A percentile compares a stretch with the other conserved stretches of the same genome.
phyloP scores from a whole-genome alignment of 768 basidiomycete genomes.

The Lentinula boryana region DNA sequence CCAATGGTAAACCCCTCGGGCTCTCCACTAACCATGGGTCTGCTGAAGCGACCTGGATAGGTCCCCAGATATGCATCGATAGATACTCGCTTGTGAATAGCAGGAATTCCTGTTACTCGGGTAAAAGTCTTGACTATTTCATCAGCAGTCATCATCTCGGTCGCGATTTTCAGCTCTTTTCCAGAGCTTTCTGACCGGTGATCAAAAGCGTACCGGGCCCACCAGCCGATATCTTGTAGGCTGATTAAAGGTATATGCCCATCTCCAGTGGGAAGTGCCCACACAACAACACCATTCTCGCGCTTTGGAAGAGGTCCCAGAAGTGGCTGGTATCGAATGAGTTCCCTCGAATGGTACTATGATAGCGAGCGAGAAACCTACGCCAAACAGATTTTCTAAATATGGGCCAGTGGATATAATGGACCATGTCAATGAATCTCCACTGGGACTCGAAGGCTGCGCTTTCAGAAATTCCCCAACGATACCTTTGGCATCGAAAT shows the following conservation, averaged over 20 bases:
- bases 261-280: constrained; percentile 28
- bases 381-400: constrained; percentile 33
- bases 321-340: constrained; percentile 17
- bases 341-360: not conserved
- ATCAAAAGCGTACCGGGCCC: constrained; percentile 32
- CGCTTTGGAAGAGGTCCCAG: constrained; percentile 29
- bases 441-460: constrained; percentile 26
- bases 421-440: constrained; percentile 26
- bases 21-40: constrained; percentile 25
- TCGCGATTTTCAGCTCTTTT: constrained; percentile 29
- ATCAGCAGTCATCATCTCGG: constrained; percentile 30
- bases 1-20: constrained; percentile 26
- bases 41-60: constrained; percentile 19
- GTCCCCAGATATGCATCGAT: constrained; percentile 27
- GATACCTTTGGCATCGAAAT: constrained; percentile 36
- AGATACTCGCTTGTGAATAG: constrained; percentile 24
- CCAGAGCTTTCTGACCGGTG: constrained; percentile 28
- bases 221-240: constrained; percentile 33
- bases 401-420: constrained; percentile 33
- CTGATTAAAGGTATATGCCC: constrained; percentile 34
- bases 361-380: constrained; percentile 12
- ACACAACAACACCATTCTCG: constrained; percentile 33
- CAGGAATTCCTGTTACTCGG: constrained; percentile 28
- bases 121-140: constrained; percentile 30
- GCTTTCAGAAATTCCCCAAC: constrained; percentile 31